Evolutionary conservation across 371 early-diverging fungal genomes (phyloP).

Genomic region (Mortierella sp.): DNA sequence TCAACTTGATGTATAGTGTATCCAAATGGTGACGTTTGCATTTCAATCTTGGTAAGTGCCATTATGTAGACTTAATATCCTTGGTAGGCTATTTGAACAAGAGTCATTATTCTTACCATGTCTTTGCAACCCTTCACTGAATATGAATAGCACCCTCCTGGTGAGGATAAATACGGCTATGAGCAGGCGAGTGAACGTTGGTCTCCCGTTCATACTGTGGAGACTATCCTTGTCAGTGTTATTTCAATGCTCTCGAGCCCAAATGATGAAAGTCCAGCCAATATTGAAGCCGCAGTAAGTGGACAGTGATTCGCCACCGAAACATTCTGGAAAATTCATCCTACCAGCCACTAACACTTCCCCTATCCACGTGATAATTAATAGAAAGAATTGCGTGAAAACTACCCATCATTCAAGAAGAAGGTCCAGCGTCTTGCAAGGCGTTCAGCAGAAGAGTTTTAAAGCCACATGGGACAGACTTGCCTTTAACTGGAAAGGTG

Average conservation of each 20-base stretch:
- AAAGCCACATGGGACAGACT: neutral
- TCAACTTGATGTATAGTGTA: conserved; percentile 65
- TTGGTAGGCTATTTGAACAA: too few relatives aligned
- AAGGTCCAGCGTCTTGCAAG: conserved; percentile 79
- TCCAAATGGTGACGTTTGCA: conserved; percentile 90
- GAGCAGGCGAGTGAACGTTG: conserved; percentile 92
- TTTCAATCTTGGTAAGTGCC: conserved; percentile 87
- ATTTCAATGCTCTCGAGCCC: conserved; percentile 92
- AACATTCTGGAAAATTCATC: neutral
- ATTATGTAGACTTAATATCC: too few relatives aligned
- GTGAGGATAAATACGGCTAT: conserved; percentile 94
- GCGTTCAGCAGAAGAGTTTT: conserved; percentile 70
- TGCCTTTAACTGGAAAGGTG: neutral
- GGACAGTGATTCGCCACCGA: neutral
- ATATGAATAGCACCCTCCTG: conserved; percentile 73
- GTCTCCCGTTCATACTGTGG: conserved; percentile 94
- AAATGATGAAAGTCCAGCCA: conserved; percentile 94
- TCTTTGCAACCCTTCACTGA: neutral
- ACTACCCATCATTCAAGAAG: conserved; percentile 79
- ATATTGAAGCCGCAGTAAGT: conserved; percentile 90
- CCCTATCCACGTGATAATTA: neutral
- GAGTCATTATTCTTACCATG: neutral
- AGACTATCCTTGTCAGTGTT: conserved; percentile 90
- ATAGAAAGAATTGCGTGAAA: conserved; percentile 83
- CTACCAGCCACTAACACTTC: neutral